phyloP scores from a whole-genome alignment of 2,329 filamentous ascomycete species.

The Aspergillus japonicus region DNA sequence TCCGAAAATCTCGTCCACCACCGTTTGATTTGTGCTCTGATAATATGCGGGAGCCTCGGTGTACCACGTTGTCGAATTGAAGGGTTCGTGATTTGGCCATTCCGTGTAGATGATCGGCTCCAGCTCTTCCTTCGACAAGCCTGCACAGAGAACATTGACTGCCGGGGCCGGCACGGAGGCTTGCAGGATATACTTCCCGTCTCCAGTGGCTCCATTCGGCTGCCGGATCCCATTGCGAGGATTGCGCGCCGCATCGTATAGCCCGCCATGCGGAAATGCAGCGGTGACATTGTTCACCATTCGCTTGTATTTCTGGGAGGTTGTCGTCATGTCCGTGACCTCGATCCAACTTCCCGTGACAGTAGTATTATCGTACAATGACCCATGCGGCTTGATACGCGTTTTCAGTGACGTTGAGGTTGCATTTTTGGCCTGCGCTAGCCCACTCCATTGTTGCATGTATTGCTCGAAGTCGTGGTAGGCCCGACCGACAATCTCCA shows the following conservation, averaged over 20 bases:
- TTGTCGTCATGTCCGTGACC: constrained; percentile 52
- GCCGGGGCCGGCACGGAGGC: constrained; percentile 70
- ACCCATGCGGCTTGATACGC: constrained; percentile 61
- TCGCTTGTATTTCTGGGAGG: constrained; percentile 52
- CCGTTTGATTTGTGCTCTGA: constrained; percentile 51
- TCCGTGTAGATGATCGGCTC: constrained; percentile 62
- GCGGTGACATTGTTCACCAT: constrained; percentile 74
- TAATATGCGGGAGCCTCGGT: constrained; percentile 33
- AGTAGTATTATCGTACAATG: constrained; percentile 71
- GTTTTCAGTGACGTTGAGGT: constrained; percentile 41
- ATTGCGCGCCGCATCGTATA: constrained; percentile 64
- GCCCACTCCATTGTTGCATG: constrained; percentile 54
- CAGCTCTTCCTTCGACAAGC: constrained; percentile 60
- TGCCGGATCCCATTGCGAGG: constrained; percentile 66
- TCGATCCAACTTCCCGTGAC: constrained; percentile 69
- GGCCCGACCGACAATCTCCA: constrained; percentile 66
- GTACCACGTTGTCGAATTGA: constrained; percentile 30
- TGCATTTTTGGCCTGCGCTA: constrained; percentile 47
- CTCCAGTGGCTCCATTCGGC: constrained; percentile 61
- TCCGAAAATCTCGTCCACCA: constrained; percentile 67
- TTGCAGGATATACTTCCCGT: constrained; percentile 66
- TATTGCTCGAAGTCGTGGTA: constrained; percentile 70
- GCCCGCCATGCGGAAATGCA: constrained; percentile 71
- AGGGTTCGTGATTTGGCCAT: constrained; percentile 53
- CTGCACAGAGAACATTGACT: constrained; percentile 71